Evolutionary conservation across 345 rosid genomes (phyloP), one percentile per base, ranked within the genome.

Genomic region (Isatis tinctoria): DNA sequence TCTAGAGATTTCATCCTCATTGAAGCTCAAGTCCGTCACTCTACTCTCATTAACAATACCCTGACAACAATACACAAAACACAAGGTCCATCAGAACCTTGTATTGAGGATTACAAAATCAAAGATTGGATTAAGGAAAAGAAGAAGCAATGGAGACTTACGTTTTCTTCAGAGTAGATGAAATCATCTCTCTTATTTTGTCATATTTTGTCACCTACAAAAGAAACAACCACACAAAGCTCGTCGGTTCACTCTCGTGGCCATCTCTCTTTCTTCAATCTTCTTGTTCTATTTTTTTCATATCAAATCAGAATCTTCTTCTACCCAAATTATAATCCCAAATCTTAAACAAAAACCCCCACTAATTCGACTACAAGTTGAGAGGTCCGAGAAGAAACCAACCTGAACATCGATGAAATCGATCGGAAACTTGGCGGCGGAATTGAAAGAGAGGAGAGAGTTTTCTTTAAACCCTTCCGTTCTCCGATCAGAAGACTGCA

Each of bases 401-500:
- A 96, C 99, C 99, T 96, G 99, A 79, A 96, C 99, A 72, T 96
- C 99, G n/a, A 92, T 68, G 82, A 82, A 96, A 74, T 96, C 94
- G 47, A 92, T 66, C 0, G 96, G 95, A 44, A 75, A 83, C 45
- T 85, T 82, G 3, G 97, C 91, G 32, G 98, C 96, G 11, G 84
- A 18, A 60, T 90, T 90, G 79, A 96, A 96, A 12, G 98, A 96
- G 28, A 79, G 53, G 37, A 92, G 83, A 2, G 96, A 82, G 82
- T 96, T 96, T 80, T 92, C 98, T 44, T 89, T 92, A 72, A 87
- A 69, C 20, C 82, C 87, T 79, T 57, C 83, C 85, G 84, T 83
- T 75, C 97, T 92, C 64, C 35, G 60, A 75, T 96, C 97, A 28
- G 77, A 33, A 0, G 96, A 82, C 26, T 85, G 87, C 72, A 90